Evolutionary conservation across 2,329 filamentous ascomycete species (phyloP).

Genomic region (Microdochium bolleyi): DNA sequence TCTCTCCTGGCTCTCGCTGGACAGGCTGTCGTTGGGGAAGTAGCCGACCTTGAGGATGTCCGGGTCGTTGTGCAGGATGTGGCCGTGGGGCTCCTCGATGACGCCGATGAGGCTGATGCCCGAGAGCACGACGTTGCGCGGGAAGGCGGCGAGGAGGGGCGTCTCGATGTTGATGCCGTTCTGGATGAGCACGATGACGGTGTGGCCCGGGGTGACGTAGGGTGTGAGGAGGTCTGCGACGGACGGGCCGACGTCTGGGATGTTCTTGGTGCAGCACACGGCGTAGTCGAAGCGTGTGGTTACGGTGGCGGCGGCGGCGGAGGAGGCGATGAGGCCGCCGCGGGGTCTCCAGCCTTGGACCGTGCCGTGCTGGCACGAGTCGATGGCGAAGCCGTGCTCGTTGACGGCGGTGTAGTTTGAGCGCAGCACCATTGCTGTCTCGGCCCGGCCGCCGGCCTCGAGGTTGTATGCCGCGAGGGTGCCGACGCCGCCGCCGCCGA

Average conservation of each 20-base stretch:
- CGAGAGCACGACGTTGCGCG: slow-evolving; percentile 41
- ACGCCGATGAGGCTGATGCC: slow-evolving; percentile 45
- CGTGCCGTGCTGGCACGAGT: slow-evolving; percentile 45
- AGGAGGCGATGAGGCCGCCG: not conserved
- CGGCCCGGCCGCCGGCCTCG: slow-evolving; percentile 38
- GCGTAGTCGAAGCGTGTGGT: slow-evolving; percentile 40
- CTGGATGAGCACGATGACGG: slow-evolving; percentile 48
- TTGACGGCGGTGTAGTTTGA: slow-evolving; percentile 45
- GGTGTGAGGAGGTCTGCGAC: slow-evolving; percentile 39
- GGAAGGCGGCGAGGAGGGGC: slow-evolving; percentile 40
- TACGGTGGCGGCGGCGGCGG: not conserved
- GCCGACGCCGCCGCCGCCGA: slow-evolving; percentile 48
- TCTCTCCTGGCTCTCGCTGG: slow-evolving; percentile 10
- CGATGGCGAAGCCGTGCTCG: slow-evolving; percentile 41
- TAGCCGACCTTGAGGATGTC: slow-evolving; percentile 43
- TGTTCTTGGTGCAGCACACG: slow-evolving; percentile 50
- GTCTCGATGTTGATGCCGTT: slow-evolving; percentile 58
- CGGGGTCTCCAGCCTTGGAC: not conserved
- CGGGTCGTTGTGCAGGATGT: slow-evolving; percentile 42
- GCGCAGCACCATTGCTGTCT: slow-evolving; percentile 44
- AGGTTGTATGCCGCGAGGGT: slow-evolving; percentile 47
- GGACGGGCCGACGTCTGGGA: slow-evolving; percentile 40
- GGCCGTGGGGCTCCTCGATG: slow-evolving; percentile 35
- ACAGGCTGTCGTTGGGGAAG: slow-evolving; percentile 30
- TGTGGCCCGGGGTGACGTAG: slow-evolving; percentile 40